Evolutionary conservation across 1,139 yeast species (phyloP).

Genomic region (Sugiyamaella novakii): DNA sequence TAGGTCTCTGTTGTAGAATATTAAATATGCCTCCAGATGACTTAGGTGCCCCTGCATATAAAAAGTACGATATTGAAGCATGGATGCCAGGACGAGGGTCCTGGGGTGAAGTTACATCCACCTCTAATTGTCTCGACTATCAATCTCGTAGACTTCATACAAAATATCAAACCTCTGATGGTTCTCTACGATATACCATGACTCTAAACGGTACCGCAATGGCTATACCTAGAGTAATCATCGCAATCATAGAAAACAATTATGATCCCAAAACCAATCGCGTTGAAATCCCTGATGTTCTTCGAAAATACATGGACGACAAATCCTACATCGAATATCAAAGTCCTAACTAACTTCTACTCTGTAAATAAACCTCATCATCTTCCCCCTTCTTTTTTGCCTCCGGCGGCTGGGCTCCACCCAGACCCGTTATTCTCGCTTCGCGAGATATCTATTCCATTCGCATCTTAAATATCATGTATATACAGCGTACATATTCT

Average conservation of each 20-base stretch:
- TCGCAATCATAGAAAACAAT: slow-evolving; percentile 83
- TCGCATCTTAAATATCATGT: no score
- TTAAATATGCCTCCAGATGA: slow-evolving; percentile 89
- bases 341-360: neutral
- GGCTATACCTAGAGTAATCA: slow-evolving; percentile 90
- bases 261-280: slow-evolving; percentile 61
- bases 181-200: slow-evolving; percentile 56
- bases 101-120: slow-evolving; percentile 93
- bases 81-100: slow-evolving; percentile 97
- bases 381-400: neutral
- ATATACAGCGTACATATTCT: no score
- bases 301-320: slow-evolving; percentile 48
- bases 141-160: slow-evolving; percentile 85
- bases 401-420: neutral
- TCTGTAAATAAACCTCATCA: neutral
- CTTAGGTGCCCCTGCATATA: slow-evolving; percentile 89
- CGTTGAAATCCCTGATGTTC: slow-evolving; percentile 68
- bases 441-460: no score
- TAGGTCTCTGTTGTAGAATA: slow-evolving; percentile 81
- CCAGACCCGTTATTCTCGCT: no score
- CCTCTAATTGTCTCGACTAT: slow-evolving; percentile 91
- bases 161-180: slow-evolving; percentile 44
- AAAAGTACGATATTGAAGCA: slow-evolving; percentile 92
- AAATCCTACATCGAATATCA: slow-evolving; percentile 36
- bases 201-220: slow-evolving; percentile 95